These are phyloP conservation scores for Colletotrichum plurivorum DNA, from an alignment of 2,329 filamentous ascomycete genomes.

Conservation along the genomic window DNA sequence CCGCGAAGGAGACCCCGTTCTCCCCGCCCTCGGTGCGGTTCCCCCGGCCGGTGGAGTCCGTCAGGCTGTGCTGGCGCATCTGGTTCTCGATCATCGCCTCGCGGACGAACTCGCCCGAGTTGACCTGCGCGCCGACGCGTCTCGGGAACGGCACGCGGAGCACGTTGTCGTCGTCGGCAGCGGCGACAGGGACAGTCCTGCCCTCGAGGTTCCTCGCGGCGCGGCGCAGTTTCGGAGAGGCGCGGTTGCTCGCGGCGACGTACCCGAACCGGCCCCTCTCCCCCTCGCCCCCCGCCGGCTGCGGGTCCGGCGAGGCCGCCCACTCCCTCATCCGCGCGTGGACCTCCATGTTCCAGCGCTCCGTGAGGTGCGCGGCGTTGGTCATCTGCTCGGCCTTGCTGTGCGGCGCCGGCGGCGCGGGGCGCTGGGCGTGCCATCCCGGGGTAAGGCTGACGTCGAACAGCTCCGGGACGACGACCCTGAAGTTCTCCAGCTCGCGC, in stretches of 20 bases:
- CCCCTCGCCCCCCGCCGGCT: slow-evolving; percentile 16
- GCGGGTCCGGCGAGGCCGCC: slow-evolving; percentile 51
- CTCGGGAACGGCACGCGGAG: slow-evolving; percentile 52
- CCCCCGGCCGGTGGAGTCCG: slow-evolving; percentile 61
- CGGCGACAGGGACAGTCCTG: not conserved
- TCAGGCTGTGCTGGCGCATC: slow-evolving; percentile 57
- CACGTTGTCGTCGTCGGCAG: slow-evolving; percentile 39
- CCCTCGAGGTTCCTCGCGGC: not conserved
- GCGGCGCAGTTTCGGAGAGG: not conserved
- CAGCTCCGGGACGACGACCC: slow-evolving; percentile 65
- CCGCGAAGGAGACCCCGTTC: slow-evolving; percentile 54
- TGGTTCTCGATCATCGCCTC: slow-evolving; percentile 64
- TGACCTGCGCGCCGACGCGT: slow-evolving; percentile 59
- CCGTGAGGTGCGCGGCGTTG: slow-evolving; percentile 66
- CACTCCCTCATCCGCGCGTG: slow-evolving; percentile 59
- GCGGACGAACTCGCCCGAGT: slow-evolving; percentile 56
- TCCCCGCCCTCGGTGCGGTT: slow-evolving; percentile 44
- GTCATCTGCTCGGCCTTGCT: slow-evolving; percentile 66
- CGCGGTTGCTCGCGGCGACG: not conserved
- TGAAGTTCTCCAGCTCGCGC: slow-evolving; percentile 58
- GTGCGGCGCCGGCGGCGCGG: slow-evolving; percentile 59
- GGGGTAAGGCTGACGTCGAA: slow-evolving; percentile 69
- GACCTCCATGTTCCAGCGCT: slow-evolving; percentile 64
- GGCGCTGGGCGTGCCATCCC: slow-evolving; percentile 63
- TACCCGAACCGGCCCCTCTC: slow-evolving; percentile 27